Base-by-base conservation (phyloP, 441 rosid species). In the Melianthus villosus region DNA sequence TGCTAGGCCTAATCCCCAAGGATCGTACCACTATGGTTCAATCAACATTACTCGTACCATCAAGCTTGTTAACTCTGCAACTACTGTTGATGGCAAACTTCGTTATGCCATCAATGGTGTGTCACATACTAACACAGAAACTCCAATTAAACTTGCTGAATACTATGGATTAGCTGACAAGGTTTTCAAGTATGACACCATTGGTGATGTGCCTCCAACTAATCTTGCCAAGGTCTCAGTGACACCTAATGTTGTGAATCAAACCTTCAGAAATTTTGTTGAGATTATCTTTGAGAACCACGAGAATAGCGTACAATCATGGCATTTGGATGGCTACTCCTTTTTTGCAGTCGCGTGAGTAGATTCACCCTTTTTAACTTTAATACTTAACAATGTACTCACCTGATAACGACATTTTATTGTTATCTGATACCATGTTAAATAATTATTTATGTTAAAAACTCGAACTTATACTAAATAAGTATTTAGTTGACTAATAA, bases 1-100 rank as follows among this genome's bases (percentile, higher is more conserved):
- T 25, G 75, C 92, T 8, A 69, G 87, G 30, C 87, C 87, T 9
- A 83, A 77, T 48, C 94, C 87, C 8, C 92, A 82, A 61, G 86
- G 86, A 5, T 73, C 94, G 4, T 82, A 76, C 59, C 86, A 72
- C 35, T 82, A 79, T 45, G 92, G 87, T 38, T 25, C 56, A 61
- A 71, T 79, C 47, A 79, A 74, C 48, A 54, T 71, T 9, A 63
- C 76, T 0, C 59, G 48, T n/a, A 64, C 72, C 9, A 51, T 76
- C 40, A 57, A 61, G 48, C 67, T 80, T 6, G 72, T 54, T 13
- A 80, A 57, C 60, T 64, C 89, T 7, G 74, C 64, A 23, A 72
- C 79, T 0, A 9, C 60, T 18, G 71, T 80, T 27, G 58, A 71
- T 20, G 69, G 92, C 33, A 79, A 77, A 59, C 82, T 68, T 60